These are phyloP conservation scores for Mallotus nudiflorus DNA, from an alignment of 345 rosid species.

Conservation along the genomic window DNA sequence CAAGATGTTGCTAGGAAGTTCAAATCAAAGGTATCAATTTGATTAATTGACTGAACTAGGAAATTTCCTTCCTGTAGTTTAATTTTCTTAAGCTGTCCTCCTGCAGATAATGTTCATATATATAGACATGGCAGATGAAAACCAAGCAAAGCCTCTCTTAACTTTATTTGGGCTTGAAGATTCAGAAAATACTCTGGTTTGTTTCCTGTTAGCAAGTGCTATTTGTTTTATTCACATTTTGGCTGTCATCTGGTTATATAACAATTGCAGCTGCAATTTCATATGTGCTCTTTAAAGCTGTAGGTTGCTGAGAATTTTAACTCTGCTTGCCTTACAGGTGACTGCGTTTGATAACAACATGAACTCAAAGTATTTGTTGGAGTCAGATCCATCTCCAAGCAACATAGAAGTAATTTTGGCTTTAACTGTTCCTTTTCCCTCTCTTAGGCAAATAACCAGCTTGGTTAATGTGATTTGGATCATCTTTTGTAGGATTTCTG, in stretches of 20 bases:
- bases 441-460: constrained; percentile 12
- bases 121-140: constrained; percentile 64
- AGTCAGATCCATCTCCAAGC: constrained; percentile 57
- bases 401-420: constrained; percentile 61
- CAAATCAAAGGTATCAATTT: constrained; percentile 54
- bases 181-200: constrained; percentile 56
- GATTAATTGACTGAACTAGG: not conserved
- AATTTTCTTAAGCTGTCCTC: constrained; percentile 18
- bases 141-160: constrained; percentile 86
- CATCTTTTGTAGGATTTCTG: constrained; percentile 59
- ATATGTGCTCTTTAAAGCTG: constrained; percentile 11
- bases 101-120: constrained; percentile 75
- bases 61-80: not conserved
- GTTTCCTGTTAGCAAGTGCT: constrained; percentile 18
- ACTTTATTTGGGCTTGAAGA: constrained; percentile 78
- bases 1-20: constrained; percentile 71
- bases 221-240: constrained; percentile 1
- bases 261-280: not conserved
- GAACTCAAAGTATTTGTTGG: constrained; percentile 66
- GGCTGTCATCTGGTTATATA: not conserved
- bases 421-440: not conserved
- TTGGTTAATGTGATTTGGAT: constrained; percentile 8
- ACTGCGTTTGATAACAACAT: constrained; percentile 73
- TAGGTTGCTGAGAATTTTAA: constrained; percentile 17
- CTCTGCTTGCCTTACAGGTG: constrained; percentile 48